These are phyloP conservation scores for Penicillium occitanis DNA, from an alignment of 2,329 filamentous ascomycete species.

Conservation along the genomic window DNA sequence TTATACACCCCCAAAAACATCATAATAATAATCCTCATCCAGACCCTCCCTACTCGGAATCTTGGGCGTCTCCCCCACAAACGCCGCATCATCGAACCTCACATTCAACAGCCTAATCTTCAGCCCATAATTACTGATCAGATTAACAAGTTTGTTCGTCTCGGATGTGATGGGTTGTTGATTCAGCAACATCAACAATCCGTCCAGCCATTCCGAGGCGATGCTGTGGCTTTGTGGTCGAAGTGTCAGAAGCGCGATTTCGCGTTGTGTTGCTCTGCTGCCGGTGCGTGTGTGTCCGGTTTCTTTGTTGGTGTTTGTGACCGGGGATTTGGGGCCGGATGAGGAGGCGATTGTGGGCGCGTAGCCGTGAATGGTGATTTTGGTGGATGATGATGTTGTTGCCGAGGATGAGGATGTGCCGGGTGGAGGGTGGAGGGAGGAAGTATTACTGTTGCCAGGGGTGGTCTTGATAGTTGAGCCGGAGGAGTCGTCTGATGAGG, in stretches of 20 bases:
- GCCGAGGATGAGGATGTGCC: slow-evolving; percentile 17
- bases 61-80: slow-evolving; percentile 66
- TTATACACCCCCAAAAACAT: slow-evolving; percentile 56
- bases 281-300: slow-evolving; percentile 34
- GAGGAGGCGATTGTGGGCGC: slow-evolving; percentile 31
- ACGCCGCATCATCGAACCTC: slow-evolving; percentile 75
- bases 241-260: slow-evolving; percentile 76
- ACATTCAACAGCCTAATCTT: slow-evolving; percentile 93
- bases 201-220: slow-evolving; percentile 95
- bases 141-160: slow-evolving; percentile 81
- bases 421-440: background rate
- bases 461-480: slow-evolving; percentile 49
- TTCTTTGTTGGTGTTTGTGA: slow-evolving; percentile 33
- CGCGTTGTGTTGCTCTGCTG: slow-evolving; percentile 50
- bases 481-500: slow-evolving; percentile 54
- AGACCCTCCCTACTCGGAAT: slow-evolving; percentile 81
- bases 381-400: slow-evolving; percentile 56
- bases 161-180: slow-evolving; percentile 97
- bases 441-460: slow-evolving; percentile 28
- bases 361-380: slow-evolving; percentile 88
- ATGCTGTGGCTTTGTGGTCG: slow-evolving; percentile 76
- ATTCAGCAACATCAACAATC: slow-evolving; percentile 88
- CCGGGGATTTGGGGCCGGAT: slow-evolving; percentile 25
- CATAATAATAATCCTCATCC: slow-evolving; percentile 93
- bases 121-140: slow-evolving; percentile 86